Evolutionary conservation across 306 rosid species (phyloP).

Genomic region (Sophora flavescens): DNA sequence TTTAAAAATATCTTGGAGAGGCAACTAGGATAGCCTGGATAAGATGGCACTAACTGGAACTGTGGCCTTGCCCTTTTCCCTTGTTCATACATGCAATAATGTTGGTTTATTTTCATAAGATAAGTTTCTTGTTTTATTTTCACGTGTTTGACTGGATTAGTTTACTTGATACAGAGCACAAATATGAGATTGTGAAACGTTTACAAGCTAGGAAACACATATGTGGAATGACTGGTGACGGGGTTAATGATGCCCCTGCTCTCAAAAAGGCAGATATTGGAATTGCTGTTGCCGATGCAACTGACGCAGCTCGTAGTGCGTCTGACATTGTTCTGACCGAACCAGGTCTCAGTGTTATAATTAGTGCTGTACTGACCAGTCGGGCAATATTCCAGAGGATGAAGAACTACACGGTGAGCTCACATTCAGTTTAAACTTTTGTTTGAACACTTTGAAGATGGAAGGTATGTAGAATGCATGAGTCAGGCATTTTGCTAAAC

Average conservation of each 20-base stretch:
- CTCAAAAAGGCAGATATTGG: constrained; percentile 92
- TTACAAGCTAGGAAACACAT: constrained; percentile 84
- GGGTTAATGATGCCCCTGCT: constrained; percentile 92
- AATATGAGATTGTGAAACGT: constrained; percentile 81
- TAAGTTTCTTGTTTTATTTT: not conserved
- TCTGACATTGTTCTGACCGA: constrained; percentile 90
- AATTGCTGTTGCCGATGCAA: constrained; percentile 93
- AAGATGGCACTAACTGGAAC: not conserved
- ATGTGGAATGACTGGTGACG: constrained; percentile 95
- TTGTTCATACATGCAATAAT: constrained; percentile 15
- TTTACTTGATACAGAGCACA: constrained; percentile 70
- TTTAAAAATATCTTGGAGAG: constrained; percentile 13
- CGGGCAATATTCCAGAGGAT: constrained; percentile 94
- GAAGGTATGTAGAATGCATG: not conserved
- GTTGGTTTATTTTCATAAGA: constrained; percentile 4
- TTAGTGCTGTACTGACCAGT: constrained; percentile 89
- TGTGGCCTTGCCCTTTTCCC: not conserved
- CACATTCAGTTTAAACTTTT: not conserved
- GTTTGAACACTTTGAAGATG: constrained; percentile 11
- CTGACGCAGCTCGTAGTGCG: constrained; percentile 92
- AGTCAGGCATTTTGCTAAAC: constrained; percentile 19
- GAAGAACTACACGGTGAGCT: constrained; percentile 86
- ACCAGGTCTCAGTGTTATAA: constrained; percentile 88
- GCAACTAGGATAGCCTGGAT: not conserved
- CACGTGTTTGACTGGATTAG: constrained; percentile 25